A percentile compares a stretch with the other conserved stretches of the same genome.
Evolutionary conservation across 306 rosid species (phyloP).

Genomic region (Quercus suber): DNA sequence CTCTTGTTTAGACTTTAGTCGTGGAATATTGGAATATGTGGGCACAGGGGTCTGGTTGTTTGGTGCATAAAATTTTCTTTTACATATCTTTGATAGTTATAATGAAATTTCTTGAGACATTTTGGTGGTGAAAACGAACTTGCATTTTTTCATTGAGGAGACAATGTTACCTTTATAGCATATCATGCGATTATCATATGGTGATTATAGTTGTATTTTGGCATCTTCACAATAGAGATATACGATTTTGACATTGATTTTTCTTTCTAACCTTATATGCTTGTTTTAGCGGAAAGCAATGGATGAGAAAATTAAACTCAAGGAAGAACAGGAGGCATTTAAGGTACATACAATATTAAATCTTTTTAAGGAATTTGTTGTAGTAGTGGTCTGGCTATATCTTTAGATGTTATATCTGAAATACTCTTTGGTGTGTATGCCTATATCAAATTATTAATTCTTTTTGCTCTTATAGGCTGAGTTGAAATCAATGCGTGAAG

Average conservation of each 20-base stretch:
- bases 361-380: background rate
- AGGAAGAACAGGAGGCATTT: constrained; percentile 77
- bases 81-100: background rate
- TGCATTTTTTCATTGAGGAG: background rate
- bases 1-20: background rate
- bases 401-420: background rate
- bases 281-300: constrained; percentile 70
- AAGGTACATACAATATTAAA: constrained; percentile 39
- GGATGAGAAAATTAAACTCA: constrained; percentile 78
- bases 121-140: background rate
- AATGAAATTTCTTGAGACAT: background rate
- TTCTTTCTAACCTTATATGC: constrained; percentile 17
- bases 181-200: background rate
- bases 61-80: background rate
- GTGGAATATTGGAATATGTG: background rate
- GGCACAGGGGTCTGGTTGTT: no score
- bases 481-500: constrained; percentile 76
- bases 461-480: constrained; percentile 53
- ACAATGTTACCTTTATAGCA: background rate
- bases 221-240: background rate
- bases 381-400: constrained; percentile 9
- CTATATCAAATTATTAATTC: background rate
- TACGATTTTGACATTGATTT: background rate
- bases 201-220: background rate
- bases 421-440: background rate